Evolutionary conservation across 495 filamentous ascomycete genomes (phyloP).

Genomic region (Hypoxylon rickii): DNA sequence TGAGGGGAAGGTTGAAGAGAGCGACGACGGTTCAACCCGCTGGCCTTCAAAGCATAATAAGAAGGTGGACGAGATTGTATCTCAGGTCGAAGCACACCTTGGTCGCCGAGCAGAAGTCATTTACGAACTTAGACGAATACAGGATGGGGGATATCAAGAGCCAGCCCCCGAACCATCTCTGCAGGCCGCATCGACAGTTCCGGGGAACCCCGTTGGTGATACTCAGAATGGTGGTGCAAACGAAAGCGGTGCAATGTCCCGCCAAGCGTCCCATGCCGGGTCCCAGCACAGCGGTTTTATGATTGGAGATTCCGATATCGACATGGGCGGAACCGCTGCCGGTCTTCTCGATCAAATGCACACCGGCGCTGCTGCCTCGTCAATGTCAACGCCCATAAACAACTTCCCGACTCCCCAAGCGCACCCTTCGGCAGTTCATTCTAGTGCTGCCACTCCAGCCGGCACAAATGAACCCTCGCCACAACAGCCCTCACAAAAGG

Average conservation of each 20-base stretch:
- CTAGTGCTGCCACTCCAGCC: slow-evolving; percentile 53
- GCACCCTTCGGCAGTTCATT: slow-evolving; percentile 46
- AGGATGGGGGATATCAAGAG: slow-evolving; percentile 71
- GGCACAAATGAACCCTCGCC: slow-evolving; percentile 45
- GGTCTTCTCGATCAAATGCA: slow-evolving; percentile 69
- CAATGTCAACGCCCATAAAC: slow-evolving; percentile 54
- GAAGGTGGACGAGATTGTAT: slow-evolving; percentile 64
- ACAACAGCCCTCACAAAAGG: slow-evolving; percentile 23
- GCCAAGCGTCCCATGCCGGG: slow-evolving; percentile 52
- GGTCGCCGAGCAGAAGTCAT: slow-evolving; percentile 61
- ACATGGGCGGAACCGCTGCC: slow-evolving; percentile 67
- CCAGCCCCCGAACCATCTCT: slow-evolving; percentile 49
- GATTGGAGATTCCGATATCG: slow-evolving; percentile 62
- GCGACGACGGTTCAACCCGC: slow-evolving; percentile 49
- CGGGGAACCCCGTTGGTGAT: slow-evolving; percentile 23
- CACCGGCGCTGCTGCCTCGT: slow-evolving; percentile 57
- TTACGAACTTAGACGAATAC: slow-evolving; percentile 66
- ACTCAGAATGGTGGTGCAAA: slow-evolving; percentile 22
- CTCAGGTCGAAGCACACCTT: slow-evolving; percentile 59
- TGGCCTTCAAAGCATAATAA: slow-evolving; percentile 53
- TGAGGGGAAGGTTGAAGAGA: slow-evolving; percentile 63
- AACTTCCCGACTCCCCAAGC: slow-evolving; percentile 53
- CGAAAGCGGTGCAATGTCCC: slow-evolving; percentile 42
- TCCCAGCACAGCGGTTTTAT: slow-evolving; percentile 57
- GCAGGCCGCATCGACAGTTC: slow-evolving; percentile 12